Base-by-base conservation (phyloP, 805 yeast genomes). In the Wickerhamiella sorbophila region DNA sequence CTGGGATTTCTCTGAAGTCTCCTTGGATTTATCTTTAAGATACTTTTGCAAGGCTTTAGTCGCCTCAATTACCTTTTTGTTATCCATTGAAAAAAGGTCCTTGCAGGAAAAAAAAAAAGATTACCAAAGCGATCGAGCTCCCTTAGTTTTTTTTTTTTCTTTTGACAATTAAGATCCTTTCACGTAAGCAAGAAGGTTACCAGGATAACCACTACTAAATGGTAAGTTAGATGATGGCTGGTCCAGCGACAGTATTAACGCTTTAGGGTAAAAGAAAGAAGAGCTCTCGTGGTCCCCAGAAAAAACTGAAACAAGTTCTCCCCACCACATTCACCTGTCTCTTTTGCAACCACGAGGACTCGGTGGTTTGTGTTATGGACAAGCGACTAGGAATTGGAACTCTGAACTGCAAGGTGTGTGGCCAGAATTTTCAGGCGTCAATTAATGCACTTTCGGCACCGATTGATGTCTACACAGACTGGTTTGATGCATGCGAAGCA, bases 401-500 rank as follows among this genome's bases (percentile, higher is more conserved):
- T 19, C 63, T 91, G 45, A 76, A 74, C 48, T 88, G 98, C 61
- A 91, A 91, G 57, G 79, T 86, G 27, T 88, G 98, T 59, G 96
- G 96, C 0, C 96, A 87, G 60, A 72, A 75, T 31, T 88, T 91
- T 66, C 96, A 87, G 59, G 75, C 94, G 3, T 75, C 86, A 37
- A 84, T 87, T 51, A 84, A 84, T 59, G 64, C 84, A 3, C 65
- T 80, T 40, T 61, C 69, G 6, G 95, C 83, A 44, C 95, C 98
- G 0, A 86, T 88, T 33, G 98, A 88, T 62, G 81, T 88, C 14
- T 88, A 88, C 58, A 79, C 94, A 38, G 97, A 88, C 59, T 88
- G 98, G 98, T 85, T 85, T 41, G 98, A 88, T 66, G 97, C 97
- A 1, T 82, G 88, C 62, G 93, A 81, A 54, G 85, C 82, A 27